phyloP scores from a whole-genome alignment of 176 grass and related monocot species.

The Hordeum vulgare region DNA sequence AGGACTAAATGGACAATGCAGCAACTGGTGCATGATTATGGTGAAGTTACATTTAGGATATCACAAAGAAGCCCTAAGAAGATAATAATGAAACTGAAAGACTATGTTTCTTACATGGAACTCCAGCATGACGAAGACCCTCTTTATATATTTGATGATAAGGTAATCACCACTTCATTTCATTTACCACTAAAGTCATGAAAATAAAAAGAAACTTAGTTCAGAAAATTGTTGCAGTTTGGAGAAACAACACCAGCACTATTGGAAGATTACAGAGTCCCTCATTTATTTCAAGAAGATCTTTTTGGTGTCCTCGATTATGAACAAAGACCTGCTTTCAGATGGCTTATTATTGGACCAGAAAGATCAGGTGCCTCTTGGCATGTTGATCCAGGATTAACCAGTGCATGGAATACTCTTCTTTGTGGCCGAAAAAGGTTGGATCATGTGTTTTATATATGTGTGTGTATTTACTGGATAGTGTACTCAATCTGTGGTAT shows the following conservation, averaged over 20 bases:
- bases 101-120: conserved; percentile 96
- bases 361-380: conserved; percentile 97
- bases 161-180: conserved; percentile 40
- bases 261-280: conserved; percentile 80
- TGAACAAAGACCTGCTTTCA: conserved; percentile 79
- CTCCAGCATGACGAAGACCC: conserved; percentile 96
- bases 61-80: conserved; percentile 88
- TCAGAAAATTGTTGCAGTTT: conserved; percentile 54
- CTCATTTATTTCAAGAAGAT: conserved; percentile 90
- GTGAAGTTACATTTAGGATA: conserved; percentile 74
- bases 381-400: conserved; percentile 97
- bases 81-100: conserved; percentile 86
- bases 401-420: conserved; percentile 97
- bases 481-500: not conserved
- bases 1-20: conserved; percentile 85
- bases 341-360: conserved; percentile 97
- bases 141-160: conserved; percentile 96
- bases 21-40: conserved; percentile 56
- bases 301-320: conserved; percentile 74
- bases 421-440: conserved; percentile 93
- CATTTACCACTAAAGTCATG: not conserved
- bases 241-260: conserved; percentile 66
- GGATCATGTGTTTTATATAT: not conserved
- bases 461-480: not conserved
- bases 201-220: conserved; percentile 12